Evolutionary conservation across 1,139 yeast species (phyloP).

Genomic region (Yamadazyma buinensis): DNA sequence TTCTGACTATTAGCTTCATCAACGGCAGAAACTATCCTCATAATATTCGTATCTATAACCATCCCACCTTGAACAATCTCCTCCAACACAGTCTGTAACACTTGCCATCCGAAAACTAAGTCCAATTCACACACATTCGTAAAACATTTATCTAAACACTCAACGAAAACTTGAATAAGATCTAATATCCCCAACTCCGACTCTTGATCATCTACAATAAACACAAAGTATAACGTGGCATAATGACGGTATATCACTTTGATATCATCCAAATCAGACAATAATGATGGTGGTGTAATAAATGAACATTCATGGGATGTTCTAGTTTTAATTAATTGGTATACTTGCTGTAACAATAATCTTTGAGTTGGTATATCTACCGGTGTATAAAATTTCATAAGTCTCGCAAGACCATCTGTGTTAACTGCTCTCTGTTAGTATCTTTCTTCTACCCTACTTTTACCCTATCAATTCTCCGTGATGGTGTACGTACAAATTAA

Average conservation of each 20-base stretch:
- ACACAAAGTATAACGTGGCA: slow-evolving; percentile 91
- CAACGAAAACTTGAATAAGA: slow-evolving; percentile 94
- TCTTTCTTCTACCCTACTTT: neutral
- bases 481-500: slow-evolving; percentile 67
- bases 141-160: slow-evolving; percentile 88
- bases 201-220: slow-evolving; percentile 94
- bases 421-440: slow-evolving; percentile 53
- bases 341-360: slow-evolving; percentile 68
- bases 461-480: no score
- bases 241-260: slow-evolving; percentile 91
- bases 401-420: slow-evolving; percentile 87
- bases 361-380: slow-evolving; percentile 77
- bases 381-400: slow-evolving; percentile 89
- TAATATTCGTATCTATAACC: slow-evolving; percentile 94
- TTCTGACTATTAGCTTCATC: slow-evolving; percentile 57
- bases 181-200: slow-evolving; percentile 92
- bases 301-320: slow-evolving; percentile 75
- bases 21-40: slow-evolving; percentile 78
- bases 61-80: slow-evolving; percentile 97
- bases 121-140: slow-evolving; percentile 94
- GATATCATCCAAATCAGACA: slow-evolving; percentile 72
- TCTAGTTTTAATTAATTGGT: slow-evolving; percentile 64
- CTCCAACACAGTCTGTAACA: slow-evolving; percentile 82
- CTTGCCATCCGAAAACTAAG: slow-evolving; percentile 96
- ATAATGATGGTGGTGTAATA: slow-evolving; percentile 71